Percentiles rank a stretch among this genome's conserved stretches.
Evolutionary conservation across 2,329 filamentous ascomycete species (phyloP).

Genomic region (Bipolaris oryzae): DNA sequence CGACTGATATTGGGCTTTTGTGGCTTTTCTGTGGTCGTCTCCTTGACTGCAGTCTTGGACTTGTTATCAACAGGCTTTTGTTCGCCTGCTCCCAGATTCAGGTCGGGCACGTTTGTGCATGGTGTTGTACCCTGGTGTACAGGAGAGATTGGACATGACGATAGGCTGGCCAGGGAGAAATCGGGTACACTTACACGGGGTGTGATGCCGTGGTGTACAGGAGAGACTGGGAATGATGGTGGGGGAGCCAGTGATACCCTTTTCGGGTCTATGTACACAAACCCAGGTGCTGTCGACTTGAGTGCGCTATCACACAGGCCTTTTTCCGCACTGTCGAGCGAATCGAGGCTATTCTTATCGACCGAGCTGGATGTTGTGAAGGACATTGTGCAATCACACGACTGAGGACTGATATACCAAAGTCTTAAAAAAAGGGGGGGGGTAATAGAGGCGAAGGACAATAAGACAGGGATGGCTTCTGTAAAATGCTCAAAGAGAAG

Average conservation of each 20-base stretch:
- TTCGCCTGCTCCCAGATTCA: constrained; percentile 29
- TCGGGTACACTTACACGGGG: constrained; percentile 42
- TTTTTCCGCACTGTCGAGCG: constrained; percentile 43
- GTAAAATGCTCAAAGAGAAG: background rate
- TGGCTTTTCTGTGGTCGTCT: constrained; percentile 16
- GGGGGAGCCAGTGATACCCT: constrained; percentile 14
- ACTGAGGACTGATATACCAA: constrained; percentile 7
- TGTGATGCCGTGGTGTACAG: constrained; percentile 45
- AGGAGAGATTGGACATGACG: constrained; percentile 31
- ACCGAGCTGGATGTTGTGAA: constrained; percentile 23
- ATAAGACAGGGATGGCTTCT: background rate
- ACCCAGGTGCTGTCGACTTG: constrained; percentile 32
- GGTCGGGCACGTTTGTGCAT: constrained; percentile 39
- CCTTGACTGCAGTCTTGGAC: constrained; percentile 24
- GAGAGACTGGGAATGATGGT: constrained; percentile 28
- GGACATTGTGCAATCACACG: constrained; percentile 28
- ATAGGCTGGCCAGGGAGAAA: constrained; percentile 28
- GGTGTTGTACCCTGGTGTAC: constrained; percentile 46
- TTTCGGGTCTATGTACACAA: constrained; percentile 35
- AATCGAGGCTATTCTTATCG: constrained; percentile 27
- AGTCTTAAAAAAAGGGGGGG: background rate
- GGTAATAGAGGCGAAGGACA: background rate
- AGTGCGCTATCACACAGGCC: constrained; percentile 38
- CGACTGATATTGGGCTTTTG: constrained; percentile 32
- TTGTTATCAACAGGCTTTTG: constrained; percentile 24